Conservation (phyloP, 2,329 filamentous ascomycete species). For the Cladosporium sphaerospermum region DNA sequence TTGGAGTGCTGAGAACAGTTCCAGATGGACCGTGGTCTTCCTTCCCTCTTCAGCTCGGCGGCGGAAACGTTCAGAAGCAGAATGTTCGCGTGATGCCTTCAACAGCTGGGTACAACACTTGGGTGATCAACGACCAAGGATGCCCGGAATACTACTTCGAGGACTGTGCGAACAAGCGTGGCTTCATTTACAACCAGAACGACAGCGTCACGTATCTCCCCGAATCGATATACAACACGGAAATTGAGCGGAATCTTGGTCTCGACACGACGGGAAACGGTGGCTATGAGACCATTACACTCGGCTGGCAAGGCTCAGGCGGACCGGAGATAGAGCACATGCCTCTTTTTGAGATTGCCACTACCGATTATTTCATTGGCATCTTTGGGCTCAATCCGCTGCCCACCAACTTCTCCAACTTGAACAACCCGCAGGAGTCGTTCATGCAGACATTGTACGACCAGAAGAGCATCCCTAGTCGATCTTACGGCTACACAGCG, state of each 20-base stretch:
- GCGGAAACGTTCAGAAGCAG: conserved; percentile 23
- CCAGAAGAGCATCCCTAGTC: conserved; percentile 30
- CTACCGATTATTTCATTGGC: conserved; percentile 28
- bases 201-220: conserved; percentile 54
- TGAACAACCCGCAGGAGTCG: conserved; percentile 30
- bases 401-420: conserved; percentile 32
- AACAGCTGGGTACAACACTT: conserved; percentile 27
- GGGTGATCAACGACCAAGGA: conserved; percentile 24
- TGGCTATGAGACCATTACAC: conserved; percentile 29
- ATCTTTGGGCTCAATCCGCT: conserved; percentile 30
- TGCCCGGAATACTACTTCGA: conserved; percentile 25
- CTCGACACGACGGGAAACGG: conserved; percentile 26
- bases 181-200: conserved; percentile 42
- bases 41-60: conserved; percentile 31
- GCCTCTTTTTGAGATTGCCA: conserved; percentile 24
- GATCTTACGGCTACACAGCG: conserved; percentile 34
- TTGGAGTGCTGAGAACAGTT: not conserved
- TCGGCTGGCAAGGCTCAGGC: conserved; percentile 31
- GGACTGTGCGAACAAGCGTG: conserved; percentile 27
- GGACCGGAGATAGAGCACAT: conserved; percentile 26
- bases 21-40: conserved; percentile 33
- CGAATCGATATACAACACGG: conserved; percentile 56
- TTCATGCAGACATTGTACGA: conserved; percentile 28
- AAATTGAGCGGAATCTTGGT: conserved; percentile 50
- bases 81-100: conserved; percentile 29